These are phyloP conservation scores for Microbotryum intermedium DNA, from an alignment of 1,284 basidiomycete genomes.

Conservation along the genomic window DNA sequence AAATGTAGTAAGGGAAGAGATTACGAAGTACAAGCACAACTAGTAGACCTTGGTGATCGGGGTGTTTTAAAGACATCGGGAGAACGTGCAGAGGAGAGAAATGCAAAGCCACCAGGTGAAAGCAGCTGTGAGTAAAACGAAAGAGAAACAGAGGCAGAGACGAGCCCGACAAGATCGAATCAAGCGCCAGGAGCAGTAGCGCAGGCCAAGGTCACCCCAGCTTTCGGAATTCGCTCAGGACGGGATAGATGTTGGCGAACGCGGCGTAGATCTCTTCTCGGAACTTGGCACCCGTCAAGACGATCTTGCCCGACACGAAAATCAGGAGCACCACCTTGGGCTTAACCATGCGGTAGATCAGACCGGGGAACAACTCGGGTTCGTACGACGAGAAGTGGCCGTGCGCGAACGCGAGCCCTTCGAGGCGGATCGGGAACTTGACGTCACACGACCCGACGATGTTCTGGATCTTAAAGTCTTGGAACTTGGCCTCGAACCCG, in stretches of 20 bases:
- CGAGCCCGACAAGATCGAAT: too few relatives aligned
- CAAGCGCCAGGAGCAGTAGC: too few relatives aligned
- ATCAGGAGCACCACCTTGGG: conserved; percentile 98
- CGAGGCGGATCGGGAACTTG: conserved; percentile 96
- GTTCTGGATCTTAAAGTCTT: conserved; percentile 99
- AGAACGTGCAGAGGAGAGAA: too few relatives aligned
- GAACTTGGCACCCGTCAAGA: conserved; percentile 97
- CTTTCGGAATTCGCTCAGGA: conserved; percentile 41
- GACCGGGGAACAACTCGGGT: conserved; percentile 79
- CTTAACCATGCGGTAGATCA: conserved; percentile 99
- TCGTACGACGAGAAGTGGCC: conserved; percentile 45
- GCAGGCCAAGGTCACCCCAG: not conserved
- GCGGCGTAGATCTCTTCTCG: conserved; percentile 99
- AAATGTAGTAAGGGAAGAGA: too few relatives aligned
- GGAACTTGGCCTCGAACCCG: conserved; percentile 98
- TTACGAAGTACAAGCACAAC: too few relatives aligned
- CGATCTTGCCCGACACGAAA: conserved; percentile 98
- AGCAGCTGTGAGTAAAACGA: too few relatives aligned
- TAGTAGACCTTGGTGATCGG: too few relatives aligned
- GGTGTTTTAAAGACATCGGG: too few relatives aligned
- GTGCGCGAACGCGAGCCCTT: conserved; percentile 94
- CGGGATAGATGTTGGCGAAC: conserved; percentile 90
- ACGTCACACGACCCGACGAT: conserved; percentile 95
- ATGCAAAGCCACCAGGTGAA: too few relatives aligned
- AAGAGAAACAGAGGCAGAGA: too few relatives aligned